Evolutionary conservation across 345 rosid genomes (phyloP).

Genomic region (Toxicodendron radicans): DNA sequence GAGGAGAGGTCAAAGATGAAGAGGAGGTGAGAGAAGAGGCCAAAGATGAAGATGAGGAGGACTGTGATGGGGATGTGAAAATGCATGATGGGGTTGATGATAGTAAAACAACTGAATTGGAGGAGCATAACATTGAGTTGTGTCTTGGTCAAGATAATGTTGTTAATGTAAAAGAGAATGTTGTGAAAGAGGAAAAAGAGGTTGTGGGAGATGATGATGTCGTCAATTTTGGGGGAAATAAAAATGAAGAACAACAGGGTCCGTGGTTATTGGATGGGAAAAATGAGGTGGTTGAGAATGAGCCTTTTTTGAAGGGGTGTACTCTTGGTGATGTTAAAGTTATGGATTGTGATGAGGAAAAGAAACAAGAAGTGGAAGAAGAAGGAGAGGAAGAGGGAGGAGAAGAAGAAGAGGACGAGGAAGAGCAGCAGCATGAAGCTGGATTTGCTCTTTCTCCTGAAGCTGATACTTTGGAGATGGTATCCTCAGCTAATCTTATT

Average conservation of each 20-base stretch:
- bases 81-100: conserved; percentile 37
- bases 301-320: conserved; percentile 50
- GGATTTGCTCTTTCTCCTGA: conserved; percentile 49
- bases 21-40: conserved; percentile 37
- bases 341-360: conserved; percentile 19
- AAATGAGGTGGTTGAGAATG: conserved; percentile 30
- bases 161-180: conserved; percentile 4
- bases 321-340: conserved; percentile 25
- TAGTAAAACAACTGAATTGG: conserved; percentile 35
- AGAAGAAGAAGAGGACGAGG: conserved; percentile 39
- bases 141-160: conserved; percentile 36
- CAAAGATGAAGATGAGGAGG: conserved; percentile 39
- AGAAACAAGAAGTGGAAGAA: conserved; percentile 17
- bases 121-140: conserved; percentile 65
- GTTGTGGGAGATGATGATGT: conserved; percentile 26
- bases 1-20: too few relatives aligned
- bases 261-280: conserved; percentile 15
- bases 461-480: conserved; percentile 43
- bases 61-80: conserved; percentile 36
- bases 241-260: conserved; percentile 30
- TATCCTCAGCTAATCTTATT: conserved; percentile 57
- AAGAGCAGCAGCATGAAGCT: conserved; percentile 37
- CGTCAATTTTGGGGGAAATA: conserved; percentile 49
- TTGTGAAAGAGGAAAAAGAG: conserved; percentile 11
- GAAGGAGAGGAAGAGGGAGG: conserved; percentile 28